Evolutionary conservation across 345 rosid species (phyloP).

Genomic region (Anacardium occidentale): DNA sequence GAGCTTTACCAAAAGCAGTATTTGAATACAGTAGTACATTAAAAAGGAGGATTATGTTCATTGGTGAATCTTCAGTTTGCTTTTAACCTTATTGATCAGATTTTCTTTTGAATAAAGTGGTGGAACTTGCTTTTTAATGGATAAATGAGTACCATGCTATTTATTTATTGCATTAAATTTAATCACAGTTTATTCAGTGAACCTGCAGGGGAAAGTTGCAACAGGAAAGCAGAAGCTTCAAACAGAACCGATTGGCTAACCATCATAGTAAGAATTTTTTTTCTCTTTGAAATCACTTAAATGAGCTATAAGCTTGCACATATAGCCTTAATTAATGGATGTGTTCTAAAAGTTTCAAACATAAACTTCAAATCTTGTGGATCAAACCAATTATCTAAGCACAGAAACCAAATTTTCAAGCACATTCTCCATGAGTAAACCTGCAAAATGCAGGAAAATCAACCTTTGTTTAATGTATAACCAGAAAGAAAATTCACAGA

Average conservation of each 20-base stretch:
- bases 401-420: background rate
- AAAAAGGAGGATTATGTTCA: background rate
- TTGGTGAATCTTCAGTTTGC: background rate
- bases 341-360: background rate
- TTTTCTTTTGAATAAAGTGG: background rate
- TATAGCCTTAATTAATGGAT: background rate
- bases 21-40: background rate
- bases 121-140: background rate
- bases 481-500: background rate
- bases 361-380: background rate
- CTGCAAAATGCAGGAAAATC: background rate
- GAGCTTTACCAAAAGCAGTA: background rate
- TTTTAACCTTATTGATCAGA: background rate
- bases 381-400: background rate
- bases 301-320: background rate
- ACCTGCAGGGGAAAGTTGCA: constrained; percentile 88
- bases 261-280: constrained; percentile 64
- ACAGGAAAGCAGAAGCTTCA: constrained; percentile 79
- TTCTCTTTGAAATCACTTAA: constrained; percentile 6
- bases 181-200: constrained; percentile 51
- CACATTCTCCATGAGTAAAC: background rate
- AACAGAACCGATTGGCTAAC: constrained; percentile 90
- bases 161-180: background rate
- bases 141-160: background rate
- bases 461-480: background rate